Conservation (phyloP, 129 eudicot species). For the Chrysanthemum lavandulifolium region DNA sequence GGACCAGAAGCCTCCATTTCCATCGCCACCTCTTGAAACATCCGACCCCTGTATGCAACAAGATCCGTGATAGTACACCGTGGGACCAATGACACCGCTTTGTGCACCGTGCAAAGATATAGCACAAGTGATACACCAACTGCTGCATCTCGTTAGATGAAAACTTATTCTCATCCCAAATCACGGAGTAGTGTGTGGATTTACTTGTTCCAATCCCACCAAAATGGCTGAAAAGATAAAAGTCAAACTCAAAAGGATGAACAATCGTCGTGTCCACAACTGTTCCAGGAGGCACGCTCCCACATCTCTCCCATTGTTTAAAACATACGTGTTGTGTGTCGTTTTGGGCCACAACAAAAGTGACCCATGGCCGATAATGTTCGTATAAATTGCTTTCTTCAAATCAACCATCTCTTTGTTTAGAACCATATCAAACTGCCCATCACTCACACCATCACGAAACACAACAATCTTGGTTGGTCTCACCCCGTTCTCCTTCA, state of each 20-base stretch:
- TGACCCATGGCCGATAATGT: conserved; percentile 50
- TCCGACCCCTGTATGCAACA: conserved; percentile 70
- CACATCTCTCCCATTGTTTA: conserved; percentile 12
- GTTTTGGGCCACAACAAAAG: conserved; percentile 71
- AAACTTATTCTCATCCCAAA: conserved; percentile 58
- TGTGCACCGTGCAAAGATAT: conserved; percentile 69
- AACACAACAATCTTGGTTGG: conserved; percentile 65
- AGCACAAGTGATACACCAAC: conserved; percentile 65
- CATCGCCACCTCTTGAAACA: conserved; percentile 57
- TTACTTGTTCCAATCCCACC: conserved; percentile 83
- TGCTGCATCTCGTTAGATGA: conserved; percentile 60
- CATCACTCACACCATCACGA: conserved; percentile 92
- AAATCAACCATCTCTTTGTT: conserved; percentile 56
- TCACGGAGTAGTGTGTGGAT: conserved; percentile 74
- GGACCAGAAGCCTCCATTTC: conserved; percentile 29
- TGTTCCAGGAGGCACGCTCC: conserved; percentile 77
- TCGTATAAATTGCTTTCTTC: conserved; percentile 38
- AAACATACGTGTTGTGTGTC: conserved; percentile 77
- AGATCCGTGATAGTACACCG: conserved; percentile 85
- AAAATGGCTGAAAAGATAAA: conserved; percentile 66
- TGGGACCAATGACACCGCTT: conserved; percentile 72
- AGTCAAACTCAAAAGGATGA: conserved; percentile 64
- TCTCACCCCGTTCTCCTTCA: conserved; percentile 33
- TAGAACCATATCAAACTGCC: conserved; percentile 76
- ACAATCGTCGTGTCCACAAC: conserved; percentile 62